Evolutionary conservation across 305 asterid genomes (phyloP).

Genomic region (Rubia peregrina): DNA sequence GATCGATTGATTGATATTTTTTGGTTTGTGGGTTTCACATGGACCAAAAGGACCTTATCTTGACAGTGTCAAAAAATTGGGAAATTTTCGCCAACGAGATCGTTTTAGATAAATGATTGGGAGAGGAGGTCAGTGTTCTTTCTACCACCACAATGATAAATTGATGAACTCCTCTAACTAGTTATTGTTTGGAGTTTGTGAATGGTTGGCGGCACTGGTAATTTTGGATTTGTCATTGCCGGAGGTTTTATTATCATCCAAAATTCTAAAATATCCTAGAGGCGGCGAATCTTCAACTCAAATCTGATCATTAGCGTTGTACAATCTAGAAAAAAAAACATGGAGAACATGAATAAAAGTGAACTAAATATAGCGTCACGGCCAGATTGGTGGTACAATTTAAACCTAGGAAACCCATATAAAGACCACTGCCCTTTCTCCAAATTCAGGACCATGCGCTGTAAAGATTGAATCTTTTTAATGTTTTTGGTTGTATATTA

Average conservation of each 20-base stretch:
- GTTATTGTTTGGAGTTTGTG: too few relatives aligned
- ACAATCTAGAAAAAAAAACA: conserved; percentile 9
- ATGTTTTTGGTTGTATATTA: not conserved
- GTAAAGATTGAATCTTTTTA: conserved; percentile 27
- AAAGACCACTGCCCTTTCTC: conserved; percentile 64
- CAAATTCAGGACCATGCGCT: conserved; percentile 91
- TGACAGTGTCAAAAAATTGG: too few relatives aligned
- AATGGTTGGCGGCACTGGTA: too few relatives aligned
- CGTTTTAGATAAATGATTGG: too few relatives aligned
- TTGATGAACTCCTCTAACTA: too few relatives aligned
- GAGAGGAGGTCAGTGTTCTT: too few relatives aligned
- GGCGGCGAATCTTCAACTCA: not conserved
- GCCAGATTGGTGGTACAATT: conserved; percentile 77
- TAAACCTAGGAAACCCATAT: conserved; percentile 81
- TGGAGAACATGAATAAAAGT: conserved; percentile 53
- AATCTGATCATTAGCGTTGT: not conserved
- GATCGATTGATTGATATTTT: too few relatives aligned
- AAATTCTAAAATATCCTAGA: not conserved
- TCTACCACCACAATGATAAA: too few relatives aligned
- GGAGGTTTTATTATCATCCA: not conserved
- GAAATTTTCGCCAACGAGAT: too few relatives aligned
- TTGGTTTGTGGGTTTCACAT: too few relatives aligned
- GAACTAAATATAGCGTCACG: conserved; percentile 79
- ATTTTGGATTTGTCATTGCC: too few relatives aligned
- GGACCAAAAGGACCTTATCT: too few relatives aligned